Percentiles rank a stretch among this genome's conserved stretches.
phyloP scores from a whole-genome alignment of 805 yeast genomes.

The Pichia manshurica region DNA sequence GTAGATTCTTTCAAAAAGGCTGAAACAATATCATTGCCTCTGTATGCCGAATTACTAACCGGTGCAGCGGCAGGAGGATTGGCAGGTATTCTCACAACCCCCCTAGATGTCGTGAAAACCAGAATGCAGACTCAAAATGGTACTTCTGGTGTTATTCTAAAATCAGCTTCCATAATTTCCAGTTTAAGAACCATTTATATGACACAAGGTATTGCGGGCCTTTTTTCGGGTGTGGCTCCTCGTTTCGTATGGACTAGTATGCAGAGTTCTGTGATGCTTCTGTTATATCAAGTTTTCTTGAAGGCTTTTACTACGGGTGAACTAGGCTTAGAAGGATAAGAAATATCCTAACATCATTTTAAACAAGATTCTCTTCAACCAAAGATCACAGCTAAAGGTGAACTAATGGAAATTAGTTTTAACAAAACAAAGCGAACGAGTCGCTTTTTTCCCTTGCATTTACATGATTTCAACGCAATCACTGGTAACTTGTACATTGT shows the following conservation, averaged over 20 bases:
- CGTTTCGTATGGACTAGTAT: slow-evolving; percentile 94
- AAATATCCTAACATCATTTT: too few species aligned
- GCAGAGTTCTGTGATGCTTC: slow-evolving; percentile 90
- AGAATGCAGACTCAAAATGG: slow-evolving; percentile 79
- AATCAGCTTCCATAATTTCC: slow-evolving; percentile 42
- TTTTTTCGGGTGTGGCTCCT: slow-evolving; percentile 95
- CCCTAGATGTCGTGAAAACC: slow-evolving; percentile 87
- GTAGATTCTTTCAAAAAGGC: background rate
- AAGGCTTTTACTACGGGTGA: slow-evolving; percentile 38
- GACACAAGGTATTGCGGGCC: slow-evolving; percentile 71
- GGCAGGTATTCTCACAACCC: slow-evolving; percentile 86
- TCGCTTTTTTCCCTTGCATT: too few species aligned
- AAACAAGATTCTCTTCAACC: too few species aligned
- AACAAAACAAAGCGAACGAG: too few species aligned
- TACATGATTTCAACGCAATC: too few species aligned
- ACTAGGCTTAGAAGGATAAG: slow-evolving; percentile 10
- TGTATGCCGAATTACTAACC: slow-evolving; percentile 63
- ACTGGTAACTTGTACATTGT: too few species aligned
- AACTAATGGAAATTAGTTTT: too few species aligned
- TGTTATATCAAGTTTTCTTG: slow-evolving; percentile 76
- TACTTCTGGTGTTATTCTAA: slow-evolving; percentile 21
- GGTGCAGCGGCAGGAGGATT: slow-evolving; percentile 97
- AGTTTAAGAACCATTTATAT: slow-evolving; percentile 54
- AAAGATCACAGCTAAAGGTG: too few species aligned
- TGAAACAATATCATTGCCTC: slow-evolving; percentile 33